A percentile compares a stretch with the other conserved stretches of the same genome.
Evolutionary conservation across 148 eudicot genomes (phyloP).

Genomic region (Cornus controversa): DNA sequence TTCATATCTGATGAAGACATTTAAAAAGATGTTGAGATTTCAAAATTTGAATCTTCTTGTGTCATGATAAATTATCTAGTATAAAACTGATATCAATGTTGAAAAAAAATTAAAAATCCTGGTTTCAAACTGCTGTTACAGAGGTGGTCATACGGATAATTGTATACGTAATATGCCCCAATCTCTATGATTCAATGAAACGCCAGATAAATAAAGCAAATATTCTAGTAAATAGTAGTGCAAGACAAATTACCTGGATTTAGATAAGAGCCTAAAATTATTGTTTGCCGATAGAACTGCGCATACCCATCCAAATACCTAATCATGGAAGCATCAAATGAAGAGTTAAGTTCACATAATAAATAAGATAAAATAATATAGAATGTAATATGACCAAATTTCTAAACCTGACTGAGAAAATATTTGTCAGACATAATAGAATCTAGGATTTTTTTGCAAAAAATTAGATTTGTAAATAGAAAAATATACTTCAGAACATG

Average conservation of each 20-base stretch:
- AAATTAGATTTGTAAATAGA: neutral
- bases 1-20: neutral
- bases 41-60: neutral
- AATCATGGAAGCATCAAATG: neutral
- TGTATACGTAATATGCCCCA: neutral
- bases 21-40: neutral
- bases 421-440: no score
- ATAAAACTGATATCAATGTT: no score
- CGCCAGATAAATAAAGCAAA: neutral
- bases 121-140: neutral
- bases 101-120: neutral
- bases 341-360: neutral
- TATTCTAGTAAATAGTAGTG: neutral
- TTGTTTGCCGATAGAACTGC: constrained; percentile 84
- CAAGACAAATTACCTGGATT: constrained; percentile 64
- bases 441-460: neutral
- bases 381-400: neutral
- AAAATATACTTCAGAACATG: neutral
- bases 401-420: neutral
- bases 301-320: constrained; percentile 90
- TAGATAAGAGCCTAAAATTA: constrained; percentile 66
- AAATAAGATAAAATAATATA: neutral
- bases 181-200: neutral
- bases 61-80: neutral
- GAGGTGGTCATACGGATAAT: neutral